Evolutionary conservation across 2,329 filamentous ascomycete species (phyloP).

Genomic region (Botrytis porri): DNA sequence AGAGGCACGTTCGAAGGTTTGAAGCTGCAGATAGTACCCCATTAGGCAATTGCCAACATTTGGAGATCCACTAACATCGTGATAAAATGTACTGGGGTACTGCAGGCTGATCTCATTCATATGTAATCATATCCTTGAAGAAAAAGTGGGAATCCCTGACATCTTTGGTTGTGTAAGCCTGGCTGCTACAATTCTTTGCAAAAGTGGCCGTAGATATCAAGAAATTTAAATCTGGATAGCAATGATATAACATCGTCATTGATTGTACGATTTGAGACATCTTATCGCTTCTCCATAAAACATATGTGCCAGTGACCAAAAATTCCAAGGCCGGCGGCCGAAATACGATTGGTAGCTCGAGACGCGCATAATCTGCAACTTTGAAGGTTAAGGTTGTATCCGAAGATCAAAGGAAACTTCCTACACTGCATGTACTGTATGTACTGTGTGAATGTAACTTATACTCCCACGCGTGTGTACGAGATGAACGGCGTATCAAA

Average conservation of each 20-base stretch:
- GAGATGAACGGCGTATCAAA: no score
- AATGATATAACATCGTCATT: slow-evolving; percentile 2
- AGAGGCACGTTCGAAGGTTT: background rate
- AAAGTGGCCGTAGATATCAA: background rate
- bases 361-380: slow-evolving; percentile 17
- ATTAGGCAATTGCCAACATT: slow-evolving; percentile 10
- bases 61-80: slow-evolving; percentile 12
- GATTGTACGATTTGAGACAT: slow-evolving; percentile 11
- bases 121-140: slow-evolving; percentile 12
- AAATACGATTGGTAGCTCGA: slow-evolving; percentile 13
- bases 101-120: slow-evolving; percentile 19
- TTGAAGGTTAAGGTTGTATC: slow-evolving; percentile 3
- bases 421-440: background rate
- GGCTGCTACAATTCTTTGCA: background rate
- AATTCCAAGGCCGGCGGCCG: background rate
- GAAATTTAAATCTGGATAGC: background rate
- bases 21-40: slow-evolving; percentile 16
- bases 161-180: background rate
- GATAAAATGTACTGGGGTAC: slow-evolving; percentile 8
- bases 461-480: background rate
- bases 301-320: slow-evolving; percentile 12
- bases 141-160: slow-evolving; percentile 2
- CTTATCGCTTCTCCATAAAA: slow-evolving; percentile 7
- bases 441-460: background rate
- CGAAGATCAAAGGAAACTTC: slow-evolving; percentile 11